Percentiles rank a stretch among this genome's conserved stretches.
Evolutionary conservation across 148 eudicot species (phyloP).

Genomic region (Rhododendron ovatum): DNA sequence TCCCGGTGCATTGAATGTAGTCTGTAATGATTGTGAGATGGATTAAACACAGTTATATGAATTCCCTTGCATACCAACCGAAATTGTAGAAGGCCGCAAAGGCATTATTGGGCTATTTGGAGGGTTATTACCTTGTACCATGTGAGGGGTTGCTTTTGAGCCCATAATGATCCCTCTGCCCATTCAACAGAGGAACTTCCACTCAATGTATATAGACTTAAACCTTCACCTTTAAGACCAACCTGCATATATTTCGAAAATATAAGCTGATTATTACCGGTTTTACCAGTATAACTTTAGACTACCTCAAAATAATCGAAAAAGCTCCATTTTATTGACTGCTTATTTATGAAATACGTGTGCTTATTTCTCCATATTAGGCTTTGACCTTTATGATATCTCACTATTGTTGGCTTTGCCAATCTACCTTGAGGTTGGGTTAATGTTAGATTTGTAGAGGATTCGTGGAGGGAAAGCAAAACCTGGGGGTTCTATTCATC

Average conservation of each 20-base stretch:
- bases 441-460: not conserved
- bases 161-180: slow-evolving; percentile 42
- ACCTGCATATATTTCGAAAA: slow-evolving; percentile 31
- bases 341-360: not conserved
- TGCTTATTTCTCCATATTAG: not conserved
- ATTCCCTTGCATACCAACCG: not conserved
- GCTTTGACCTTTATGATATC: not conserved
- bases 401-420: too few species aligned
- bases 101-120: too few species aligned
- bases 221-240: slow-evolving; percentile 73
- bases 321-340: not conserved
- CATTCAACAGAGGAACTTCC: slow-evolving; percentile 79
- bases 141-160: slow-evolving; percentile 45
- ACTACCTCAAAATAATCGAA: not conserved
- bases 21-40: slow-evolving; percentile 26
- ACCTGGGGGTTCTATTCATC: not conserved
- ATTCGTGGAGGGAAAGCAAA: not conserved
- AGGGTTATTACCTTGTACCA: slow-evolving; percentile 81
- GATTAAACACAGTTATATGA: not conserved
- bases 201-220: slow-evolving; percentile 39
- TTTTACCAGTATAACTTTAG: too few species aligned
- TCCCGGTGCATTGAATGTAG: slow-evolving; percentile 60
- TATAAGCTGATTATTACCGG: not conserved
- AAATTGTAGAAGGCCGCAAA: not conserved
- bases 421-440: not conserved